Percentiles rank a stretch among this genome's conserved stretches.
Conservation (phyloP, 2,329 filamentous ascomycete genomes). For the Scytalidium sp. region DNA sequence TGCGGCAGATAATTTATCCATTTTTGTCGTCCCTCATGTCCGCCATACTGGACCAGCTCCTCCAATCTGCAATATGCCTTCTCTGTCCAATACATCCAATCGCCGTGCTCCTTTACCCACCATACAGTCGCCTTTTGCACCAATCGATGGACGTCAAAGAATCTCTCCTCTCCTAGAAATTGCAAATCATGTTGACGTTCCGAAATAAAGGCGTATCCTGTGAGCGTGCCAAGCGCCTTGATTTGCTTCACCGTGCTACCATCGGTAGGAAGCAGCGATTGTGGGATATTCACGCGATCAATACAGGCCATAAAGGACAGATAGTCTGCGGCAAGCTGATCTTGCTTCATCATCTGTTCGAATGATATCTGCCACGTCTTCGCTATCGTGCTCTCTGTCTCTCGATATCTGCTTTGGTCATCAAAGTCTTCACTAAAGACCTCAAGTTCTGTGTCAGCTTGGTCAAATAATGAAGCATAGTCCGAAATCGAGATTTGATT, state of each 20-base stretch:
- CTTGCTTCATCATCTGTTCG: background rate
- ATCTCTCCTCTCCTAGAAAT: background rate
- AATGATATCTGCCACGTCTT: background rate
- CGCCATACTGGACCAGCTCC: background rate
- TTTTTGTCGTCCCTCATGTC: background rate
- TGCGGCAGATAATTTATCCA: background rate
- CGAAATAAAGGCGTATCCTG: constrained; percentile 29
- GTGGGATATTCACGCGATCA: background rate
- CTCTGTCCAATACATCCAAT: background rate
- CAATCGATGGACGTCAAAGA: background rate
- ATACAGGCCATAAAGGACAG: background rate
- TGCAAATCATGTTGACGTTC: constrained; percentile 3
- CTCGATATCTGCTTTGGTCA: background rate
- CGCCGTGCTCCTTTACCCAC: background rate
- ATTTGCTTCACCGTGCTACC: constrained; percentile 1
- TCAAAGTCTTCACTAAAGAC: background rate
- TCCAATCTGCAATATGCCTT: background rate
- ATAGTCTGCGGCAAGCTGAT: background rate
- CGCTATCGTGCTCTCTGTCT: background rate
- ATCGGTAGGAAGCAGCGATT: background rate
- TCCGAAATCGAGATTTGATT: constrained; percentile 7
- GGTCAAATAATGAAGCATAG: constrained; percentile 7
- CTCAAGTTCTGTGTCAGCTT: background rate
- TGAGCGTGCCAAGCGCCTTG: constrained; percentile 29
- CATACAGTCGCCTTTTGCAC: background rate